phyloP scores from a whole-genome alignment of 352 stramenopile species.

The Pythium oligandrum region DNA sequence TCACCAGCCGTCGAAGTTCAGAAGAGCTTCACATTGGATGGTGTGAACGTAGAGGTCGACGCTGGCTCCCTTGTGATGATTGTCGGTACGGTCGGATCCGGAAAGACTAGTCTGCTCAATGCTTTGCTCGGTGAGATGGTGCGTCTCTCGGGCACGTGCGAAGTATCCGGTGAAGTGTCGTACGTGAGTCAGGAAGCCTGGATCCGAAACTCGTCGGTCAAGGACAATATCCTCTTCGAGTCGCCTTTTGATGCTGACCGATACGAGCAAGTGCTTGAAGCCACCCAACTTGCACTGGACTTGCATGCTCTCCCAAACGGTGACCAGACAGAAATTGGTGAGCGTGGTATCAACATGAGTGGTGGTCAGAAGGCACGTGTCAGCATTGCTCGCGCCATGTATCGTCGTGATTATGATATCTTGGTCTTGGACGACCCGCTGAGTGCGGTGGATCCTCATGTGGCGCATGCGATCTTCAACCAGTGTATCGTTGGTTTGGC shows the following conservation, averaged over 20 bases:
- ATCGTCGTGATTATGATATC: constrained; percentile 29
- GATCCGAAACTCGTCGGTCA: constrained; percentile 33
- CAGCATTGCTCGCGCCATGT: constrained; percentile 26
- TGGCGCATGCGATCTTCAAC: constrained; percentile 34
- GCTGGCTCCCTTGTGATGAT: constrained; percentile 49
- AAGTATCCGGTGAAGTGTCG: constrained; percentile 22
- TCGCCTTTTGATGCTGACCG: constrained; percentile 17
- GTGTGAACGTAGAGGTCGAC: constrained; percentile 52
- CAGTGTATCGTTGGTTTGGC: constrained; percentile 26
- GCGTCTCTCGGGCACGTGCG: constrained; percentile 15
- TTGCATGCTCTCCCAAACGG: constrained; percentile 60
- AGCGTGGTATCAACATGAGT: constrained; percentile 40
- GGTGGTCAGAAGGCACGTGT: constrained; percentile 36
- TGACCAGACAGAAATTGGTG: constrained; percentile 65
- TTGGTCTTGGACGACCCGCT: constrained; percentile 40
- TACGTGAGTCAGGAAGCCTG: constrained; percentile 35
- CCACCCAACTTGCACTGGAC: constrained; percentile 60
- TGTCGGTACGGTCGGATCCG: constrained; percentile 34
- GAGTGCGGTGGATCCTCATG: constrained; percentile 37
- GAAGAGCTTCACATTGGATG: constrained; percentile 23
- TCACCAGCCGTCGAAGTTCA: constrained; percentile 2
- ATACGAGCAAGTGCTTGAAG: constrained; percentile 40
- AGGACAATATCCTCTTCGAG: constrained; percentile 36
- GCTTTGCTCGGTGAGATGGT: constrained; percentile 39
- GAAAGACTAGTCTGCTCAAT: constrained; percentile 40